Evolutionary conservation across 768 basidiomycete genomes (phyloP).

Genomic region (Mycena albidolilacea): DNA sequence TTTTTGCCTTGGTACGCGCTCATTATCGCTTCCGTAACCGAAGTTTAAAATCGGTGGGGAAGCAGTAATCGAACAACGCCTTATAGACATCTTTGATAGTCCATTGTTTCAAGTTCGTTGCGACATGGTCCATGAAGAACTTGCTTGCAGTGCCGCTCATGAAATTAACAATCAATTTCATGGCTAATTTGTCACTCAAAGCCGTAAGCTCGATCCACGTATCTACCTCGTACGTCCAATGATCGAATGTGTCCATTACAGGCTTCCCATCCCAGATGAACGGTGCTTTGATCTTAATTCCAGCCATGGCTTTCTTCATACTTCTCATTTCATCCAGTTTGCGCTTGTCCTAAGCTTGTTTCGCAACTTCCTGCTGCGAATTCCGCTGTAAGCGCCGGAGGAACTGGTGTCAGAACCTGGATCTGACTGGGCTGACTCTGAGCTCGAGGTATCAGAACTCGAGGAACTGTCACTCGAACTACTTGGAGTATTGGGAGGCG

Average conservation of each 20-base stretch:
- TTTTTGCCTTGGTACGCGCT: slow-evolving; percentile 26
- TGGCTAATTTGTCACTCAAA: slow-evolving; percentile 22
- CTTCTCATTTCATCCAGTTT: no score
- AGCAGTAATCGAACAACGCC: slow-evolving; percentile 31
- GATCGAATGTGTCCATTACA: slow-evolving; percentile 39
- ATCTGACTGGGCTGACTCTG: background rate
- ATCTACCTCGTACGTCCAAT: slow-evolving; percentile 32
- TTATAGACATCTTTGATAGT: slow-evolving; percentile 23
- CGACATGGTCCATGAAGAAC: slow-evolving; percentile 44
- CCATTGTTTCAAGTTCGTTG: slow-evolving; percentile 29
- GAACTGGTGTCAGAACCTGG: background rate
- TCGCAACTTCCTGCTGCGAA: background rate
- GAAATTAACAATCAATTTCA: slow-evolving; percentile 40
- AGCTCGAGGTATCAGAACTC: background rate
- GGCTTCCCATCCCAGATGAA: slow-evolving; percentile 38
- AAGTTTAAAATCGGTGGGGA: slow-evolving; percentile 27
- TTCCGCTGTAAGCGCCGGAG: no score
- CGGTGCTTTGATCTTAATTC: slow-evolving; percentile 35
- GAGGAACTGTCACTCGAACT: background rate
- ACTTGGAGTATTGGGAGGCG: background rate
- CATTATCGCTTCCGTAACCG: slow-evolving; percentile 20
- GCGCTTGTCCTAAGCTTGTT: no score
- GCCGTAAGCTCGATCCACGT: slow-evolving; percentile 37
- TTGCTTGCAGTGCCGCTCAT: slow-evolving; percentile 40
- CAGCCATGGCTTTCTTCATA: background rate